Evolutionary conservation across 78 protist species (phyloP).

Genomic region (Speleostelium caveatum): DNA sequence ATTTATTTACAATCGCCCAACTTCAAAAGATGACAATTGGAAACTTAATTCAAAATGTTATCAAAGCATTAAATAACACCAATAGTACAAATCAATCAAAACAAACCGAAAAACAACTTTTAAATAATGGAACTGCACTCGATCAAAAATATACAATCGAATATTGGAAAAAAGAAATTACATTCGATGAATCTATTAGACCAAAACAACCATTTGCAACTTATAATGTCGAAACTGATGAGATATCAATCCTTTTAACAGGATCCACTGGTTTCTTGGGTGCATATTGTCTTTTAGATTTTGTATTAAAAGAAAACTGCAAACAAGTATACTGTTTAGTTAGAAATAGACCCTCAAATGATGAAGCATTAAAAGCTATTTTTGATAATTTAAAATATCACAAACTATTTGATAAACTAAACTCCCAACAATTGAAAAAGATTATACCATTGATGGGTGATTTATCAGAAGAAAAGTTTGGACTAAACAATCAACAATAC

Average conservation of each 20-base stretch:
- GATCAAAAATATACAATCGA: no score
- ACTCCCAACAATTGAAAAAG: neutral
- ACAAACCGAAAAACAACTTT: no score
- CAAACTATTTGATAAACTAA: neutral
- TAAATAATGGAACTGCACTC: no score
- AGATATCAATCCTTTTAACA: no score
- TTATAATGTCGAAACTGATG: no score
- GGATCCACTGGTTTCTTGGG: constrained; percentile 47
- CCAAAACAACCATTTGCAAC: no score
- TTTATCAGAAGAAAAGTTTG: neutral
- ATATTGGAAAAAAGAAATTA: no score
- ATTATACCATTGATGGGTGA: constrained; percentile 9
- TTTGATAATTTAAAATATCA: no score
- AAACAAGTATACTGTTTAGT: constrained; percentile 27
- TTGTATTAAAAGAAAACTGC: neutral
- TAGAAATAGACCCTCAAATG: neutral
- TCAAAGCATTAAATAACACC: no score
- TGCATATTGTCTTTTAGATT: constrained; percentile 14
- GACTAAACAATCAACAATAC: neutral
- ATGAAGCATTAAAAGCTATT: neutral
- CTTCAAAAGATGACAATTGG: neutral
- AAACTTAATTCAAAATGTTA: neutral
- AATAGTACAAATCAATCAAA: no score
- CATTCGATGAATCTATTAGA: no score
- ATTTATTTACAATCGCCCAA: neutral